Evolutionary conservation across 148 eudicot species (phyloP), one percentile per base, ranked within the genome.

Genomic region (Dysphania ambrosioides): DNA sequence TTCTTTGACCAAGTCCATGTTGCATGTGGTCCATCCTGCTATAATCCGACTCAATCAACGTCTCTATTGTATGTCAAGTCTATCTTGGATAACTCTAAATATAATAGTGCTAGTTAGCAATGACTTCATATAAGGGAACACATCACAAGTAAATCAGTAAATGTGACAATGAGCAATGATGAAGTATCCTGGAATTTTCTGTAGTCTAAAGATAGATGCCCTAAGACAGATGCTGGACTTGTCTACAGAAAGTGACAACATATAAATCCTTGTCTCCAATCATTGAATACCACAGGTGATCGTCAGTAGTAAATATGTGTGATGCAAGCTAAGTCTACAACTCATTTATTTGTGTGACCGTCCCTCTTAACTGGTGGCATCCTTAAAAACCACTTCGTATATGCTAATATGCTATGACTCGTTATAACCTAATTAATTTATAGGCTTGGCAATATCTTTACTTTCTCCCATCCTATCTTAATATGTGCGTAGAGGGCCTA

Each of bases 221-320:
- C 71, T 19, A 35, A 42, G 23, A 8, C 24, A 53, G 77, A 75
- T 67, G 72, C 38, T 59, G 62, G 41, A 9, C 36, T 72, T 75
- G 78, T 56, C 60, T 29, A 62, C 16, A 56, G 79, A 80, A 71
- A 75, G 66, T 66, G 78, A 79, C 68, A 56, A 42, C 51, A 29
- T 60, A 62, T 0, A 74, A 34, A 63, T 55, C 72, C 51, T 53
- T 72, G 70, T 72, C 80, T 51, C 80, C 75, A 78, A 71, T 78
- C 36, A 78, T 78, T 72, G 29, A 68, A 23, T 29, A 15, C 44
- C 2, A 10, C 31, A 7, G 6, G 9, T 15, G 38, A 23, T 49
- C 47, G 10, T 21, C 31, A 32, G 9, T 36, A n/a, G 16, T 66
- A 30, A 66, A 16, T 41, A 10, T 24, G 32, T 68, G 58, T 53